These are phyloP conservation scores for Cenchrus purpureus DNA, from an alignment of 176 grass and related monocot genomes.

Conservation along the genomic window DNA sequence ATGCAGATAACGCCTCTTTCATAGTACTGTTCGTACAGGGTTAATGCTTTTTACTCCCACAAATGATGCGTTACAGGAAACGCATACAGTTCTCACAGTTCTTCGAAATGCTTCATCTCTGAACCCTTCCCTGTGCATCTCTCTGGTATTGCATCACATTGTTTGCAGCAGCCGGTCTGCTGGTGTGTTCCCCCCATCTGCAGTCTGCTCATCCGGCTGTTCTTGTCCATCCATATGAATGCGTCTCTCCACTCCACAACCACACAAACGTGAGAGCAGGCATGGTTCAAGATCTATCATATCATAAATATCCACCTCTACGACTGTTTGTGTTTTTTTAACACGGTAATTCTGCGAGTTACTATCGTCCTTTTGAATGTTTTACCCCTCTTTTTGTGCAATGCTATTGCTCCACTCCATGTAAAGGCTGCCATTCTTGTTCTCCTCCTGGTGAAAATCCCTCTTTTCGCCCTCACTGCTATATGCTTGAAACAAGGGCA, in stretches of 20 bases:
- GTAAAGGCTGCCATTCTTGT: constrained; percentile 40
- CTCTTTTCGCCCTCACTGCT: constrained; percentile 1
- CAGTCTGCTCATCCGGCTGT: neutral
- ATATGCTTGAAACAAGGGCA: constrained; percentile 16
- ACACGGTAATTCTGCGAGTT: constrained; percentile 40
- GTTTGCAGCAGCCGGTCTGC: neutral
- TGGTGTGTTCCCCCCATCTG: neutral
- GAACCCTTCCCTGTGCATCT: neutral
- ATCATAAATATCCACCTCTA: constrained; percentile 26
- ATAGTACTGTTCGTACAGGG: neutral
- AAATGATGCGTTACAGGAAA: neutral
- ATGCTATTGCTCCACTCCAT: constrained; percentile 44
- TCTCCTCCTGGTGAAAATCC: neutral
- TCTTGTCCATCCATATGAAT: constrained; percentile 17
- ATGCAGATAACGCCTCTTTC: neutral
- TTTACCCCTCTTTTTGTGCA: constrained; percentile 10
- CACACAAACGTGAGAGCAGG: neutral
- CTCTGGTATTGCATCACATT: neutral
- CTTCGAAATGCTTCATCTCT: neutral
- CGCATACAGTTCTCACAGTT: neutral
- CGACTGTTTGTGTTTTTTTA: constrained; percentile 9
- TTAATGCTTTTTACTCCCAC: neutral
- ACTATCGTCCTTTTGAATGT: constrained; percentile 17
- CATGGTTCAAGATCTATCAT: constrained; percentile 40
- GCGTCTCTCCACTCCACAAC: constrained; percentile 11